Percentiles rank a stretch among this genome's conserved stretches.
phyloP scores from a whole-genome alignment of 345 rosid species.

The Moricandia moricandioides region DNA sequence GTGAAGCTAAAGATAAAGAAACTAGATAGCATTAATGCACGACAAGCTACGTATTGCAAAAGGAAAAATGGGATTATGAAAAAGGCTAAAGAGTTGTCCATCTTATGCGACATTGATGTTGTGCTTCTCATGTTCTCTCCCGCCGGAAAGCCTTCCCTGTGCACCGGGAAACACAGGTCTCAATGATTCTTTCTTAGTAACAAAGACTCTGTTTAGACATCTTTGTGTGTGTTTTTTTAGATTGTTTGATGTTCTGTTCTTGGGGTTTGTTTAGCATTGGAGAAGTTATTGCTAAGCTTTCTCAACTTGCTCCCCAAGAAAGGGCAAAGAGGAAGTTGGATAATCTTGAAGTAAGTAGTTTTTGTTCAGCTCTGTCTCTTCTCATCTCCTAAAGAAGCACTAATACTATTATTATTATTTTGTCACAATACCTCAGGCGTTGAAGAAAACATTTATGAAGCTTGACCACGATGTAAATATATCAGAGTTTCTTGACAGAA shows the following conservation, averaged over 20 bases:
- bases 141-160: conserved; percentile 58
- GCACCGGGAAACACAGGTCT: conserved; percentile 60
- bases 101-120: conserved; percentile 67
- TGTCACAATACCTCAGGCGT: conserved; percentile 49
- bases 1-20: conserved; percentile 74
- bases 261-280: conserved; percentile 45
- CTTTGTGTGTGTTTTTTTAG: no score
- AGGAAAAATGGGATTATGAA: conserved; percentile 74
- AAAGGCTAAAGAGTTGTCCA: conserved; percentile 72
- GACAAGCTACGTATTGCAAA: conserved; percentile 70
- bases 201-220: neutral
- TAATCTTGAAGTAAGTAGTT: conserved; percentile 77
- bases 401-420: neutral
- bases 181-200: neutral
- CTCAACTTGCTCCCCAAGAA: conserved; percentile 82
- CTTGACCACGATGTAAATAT: conserved; percentile 81
- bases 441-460: conserved; percentile 80
- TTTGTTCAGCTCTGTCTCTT: neutral
- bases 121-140: conserved; percentile 84
- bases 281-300: conserved; percentile 70
- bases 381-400: neutral
- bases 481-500: conserved; percentile 65
- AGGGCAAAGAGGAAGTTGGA: conserved; percentile 84
- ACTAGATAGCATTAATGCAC: conserved; percentile 62
- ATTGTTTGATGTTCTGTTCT: conserved; percentile 10